Percentiles rank a stretch among this genome's conserved stretches.
These are phyloP conservation scores for Starmerella vitae DNA, from an alignment of 805 yeast species.

Conservation along the genomic window DNA sequence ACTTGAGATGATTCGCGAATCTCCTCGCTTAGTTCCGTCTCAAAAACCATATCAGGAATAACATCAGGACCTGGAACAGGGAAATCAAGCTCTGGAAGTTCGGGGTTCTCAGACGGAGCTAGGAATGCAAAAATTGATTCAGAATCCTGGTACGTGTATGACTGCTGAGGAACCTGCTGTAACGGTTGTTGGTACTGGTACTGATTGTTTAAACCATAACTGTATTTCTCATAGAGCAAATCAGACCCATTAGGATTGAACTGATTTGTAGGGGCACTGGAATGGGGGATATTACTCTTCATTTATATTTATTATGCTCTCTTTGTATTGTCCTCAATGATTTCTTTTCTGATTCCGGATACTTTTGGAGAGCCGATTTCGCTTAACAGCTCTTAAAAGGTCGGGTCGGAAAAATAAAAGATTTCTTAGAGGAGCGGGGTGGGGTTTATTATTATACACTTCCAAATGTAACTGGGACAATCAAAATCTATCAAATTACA, in stretches of 20 bases:
- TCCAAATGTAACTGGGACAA: too few relatives aligned
- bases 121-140: not conserved
- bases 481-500: too few relatives aligned
- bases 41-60: slow-evolving; percentile 16
- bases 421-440: too few relatives aligned
- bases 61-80: slow-evolving; percentile 16
- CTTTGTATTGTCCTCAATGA: too few relatives aligned
- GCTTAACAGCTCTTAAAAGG: too few relatives aligned
- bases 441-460: too few relatives aligned
- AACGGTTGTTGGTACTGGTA: not conserved
- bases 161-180: not conserved
- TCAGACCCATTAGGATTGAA: not conserved
- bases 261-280: not conserved
- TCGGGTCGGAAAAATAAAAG: too few relatives aligned
- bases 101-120: slow-evolving; percentile 5
- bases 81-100: slow-evolving; percentile 14
- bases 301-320: too few relatives aligned
- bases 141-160: not conserved
- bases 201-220: not conserved
- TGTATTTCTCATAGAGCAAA: not conserved
- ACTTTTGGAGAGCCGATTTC: too few relatives aligned
- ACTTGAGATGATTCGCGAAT: not conserved
- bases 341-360: too few relatives aligned
- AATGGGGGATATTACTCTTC: not conserved
- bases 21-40: slow-evolving; percentile 7